These are phyloP conservation scores for Monilinia polystroma DNA, from an alignment of 2,329 filamentous ascomycete species.

Conservation along the genomic window DNA sequence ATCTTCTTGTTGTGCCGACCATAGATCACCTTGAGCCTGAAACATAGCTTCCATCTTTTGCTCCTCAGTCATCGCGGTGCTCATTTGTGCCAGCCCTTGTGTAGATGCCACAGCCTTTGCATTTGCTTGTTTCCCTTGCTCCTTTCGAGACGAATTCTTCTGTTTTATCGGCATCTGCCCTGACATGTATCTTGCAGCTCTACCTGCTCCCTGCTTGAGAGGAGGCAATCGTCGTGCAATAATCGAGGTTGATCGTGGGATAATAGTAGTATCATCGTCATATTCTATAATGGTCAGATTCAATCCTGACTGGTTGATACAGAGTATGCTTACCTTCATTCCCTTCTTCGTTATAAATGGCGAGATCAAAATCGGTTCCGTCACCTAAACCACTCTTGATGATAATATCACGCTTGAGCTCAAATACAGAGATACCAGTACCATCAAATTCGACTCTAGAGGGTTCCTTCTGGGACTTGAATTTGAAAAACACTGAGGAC, in stretches of 20 bases:
- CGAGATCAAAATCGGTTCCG: slow-evolving; percentile 92
- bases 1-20: slow-evolving; percentile 89
- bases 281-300: slow-evolving; percentile 65
- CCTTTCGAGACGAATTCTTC: slow-evolving; percentile 72
- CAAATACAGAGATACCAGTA: slow-evolving; percentile 96
- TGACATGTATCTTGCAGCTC: slow-evolving; percentile 91
- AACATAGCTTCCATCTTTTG: slow-evolving; percentile 93
- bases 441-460: slow-evolving; percentile 95
- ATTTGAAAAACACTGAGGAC: slow-evolving; percentile 98
- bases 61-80: slow-evolving; percentile 83
- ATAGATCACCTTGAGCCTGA: slow-evolving; percentile 83
- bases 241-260: slow-evolving; percentile 90
- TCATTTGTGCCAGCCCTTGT: slow-evolving; percentile 63
- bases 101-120: slow-evolving; percentile 54
- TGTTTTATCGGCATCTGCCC: slow-evolving; percentile 91
- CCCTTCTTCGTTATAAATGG: slow-evolving; percentile 89
- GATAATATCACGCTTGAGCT: slow-evolving; percentile 98
- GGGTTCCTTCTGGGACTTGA: slow-evolving; percentile 97
- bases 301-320: slow-evolving; percentile 12
- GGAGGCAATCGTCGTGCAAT: slow-evolving; percentile 85
- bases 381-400: slow-evolving; percentile 89
- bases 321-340: slow-evolving; percentile 70
- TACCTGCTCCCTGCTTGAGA: slow-evolving; percentile 78
- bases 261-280: slow-evolving; percentile 96
- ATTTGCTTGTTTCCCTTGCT: slow-evolving; percentile 58